Conservation (phyloP, 75 land plant species). For the Azolla pinnata region DNA sequence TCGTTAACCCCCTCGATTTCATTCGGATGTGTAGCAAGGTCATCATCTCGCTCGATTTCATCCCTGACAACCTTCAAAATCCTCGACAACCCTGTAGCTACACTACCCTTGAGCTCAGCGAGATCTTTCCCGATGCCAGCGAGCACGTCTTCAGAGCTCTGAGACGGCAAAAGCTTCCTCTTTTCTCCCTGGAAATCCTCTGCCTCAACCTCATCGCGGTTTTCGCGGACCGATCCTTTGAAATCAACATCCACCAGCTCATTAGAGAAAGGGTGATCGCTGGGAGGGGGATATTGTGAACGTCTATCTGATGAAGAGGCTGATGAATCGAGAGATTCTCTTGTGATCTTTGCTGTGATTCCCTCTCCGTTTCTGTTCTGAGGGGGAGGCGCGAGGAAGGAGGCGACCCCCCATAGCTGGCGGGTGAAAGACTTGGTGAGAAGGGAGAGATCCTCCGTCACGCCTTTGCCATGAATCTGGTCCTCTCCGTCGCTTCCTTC, state of each 20-base stretch:
- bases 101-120: constrained; percentile 51
- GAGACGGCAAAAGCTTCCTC: constrained; percentile 5
- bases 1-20: not conserved
- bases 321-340: no score
- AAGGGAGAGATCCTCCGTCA: constrained; percentile 79
- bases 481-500: constrained; percentile 23
- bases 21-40: no score
- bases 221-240: not conserved
- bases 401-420: constrained; percentile 86
- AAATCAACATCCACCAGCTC: not conserved
- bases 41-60: constrained; percentile 9
- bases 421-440: constrained; percentile 63
- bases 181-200: not conserved
- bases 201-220: not conserved
- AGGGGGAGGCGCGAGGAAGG: constrained; percentile 91
- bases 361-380: not conserved
- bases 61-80: constrained; percentile 23
- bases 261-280: not conserved
- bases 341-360: no score
- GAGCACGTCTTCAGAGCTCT: constrained; percentile 13
- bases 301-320: not conserved
- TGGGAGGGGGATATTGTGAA: not conserved
- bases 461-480: constrained; percentile 33
- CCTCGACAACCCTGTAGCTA: constrained; percentile 46
- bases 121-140: constrained; percentile 66